Evolutionary conservation across 1,139 yeast species (phyloP), one percentile per base, ranked within the genome.

Genomic region (Magnusiomyces suaveolens): DNA sequence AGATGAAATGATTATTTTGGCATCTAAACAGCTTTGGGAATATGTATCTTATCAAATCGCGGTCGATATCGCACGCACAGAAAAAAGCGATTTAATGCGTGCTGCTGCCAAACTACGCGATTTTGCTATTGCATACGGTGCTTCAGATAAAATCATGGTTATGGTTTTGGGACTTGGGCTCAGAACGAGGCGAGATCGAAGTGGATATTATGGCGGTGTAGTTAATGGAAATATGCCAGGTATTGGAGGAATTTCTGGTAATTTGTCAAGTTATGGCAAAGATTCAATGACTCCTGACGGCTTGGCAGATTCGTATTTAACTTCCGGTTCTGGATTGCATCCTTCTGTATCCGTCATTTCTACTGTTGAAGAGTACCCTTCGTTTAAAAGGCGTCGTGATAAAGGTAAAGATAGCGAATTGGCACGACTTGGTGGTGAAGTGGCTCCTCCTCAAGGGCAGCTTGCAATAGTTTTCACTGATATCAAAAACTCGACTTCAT

Each of bases 381-480:
- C 63, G 8, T 55, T 62, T 54, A 82, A 80, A 66, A 79, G 83
- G 63, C 72, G 73, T 32, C 75, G 77, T 50, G 86, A 76, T 67
- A 77, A 76, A 65, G 78, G 84, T 0, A 95, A 88, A 52, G 97
- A 90, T 68, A 79, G 95, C 0, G 78, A 83, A 4, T 75, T 90
- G 62, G 82, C 96, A 63, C 79, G 95, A 64, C 74, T 89, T 54
- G 96, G 90, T 56, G 90, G 87, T 51, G 98, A 92, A 67, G 92
- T 92, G 57, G 84, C 86, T 18, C 97, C 99, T 1, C 99, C 99
- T 1, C 83, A 85, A 6, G 97, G 97, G 1, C 89, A 87, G 54
- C 75, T 92, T 54, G 97, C 98, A 0, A 84, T 92, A 79, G 97
- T 90, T 1, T 92, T 94, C 68, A 92, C 99, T 0, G 99, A 92